phyloP scores from a whole-genome alignment of 306 rosid species.

The Acacia confusa region DNA sequence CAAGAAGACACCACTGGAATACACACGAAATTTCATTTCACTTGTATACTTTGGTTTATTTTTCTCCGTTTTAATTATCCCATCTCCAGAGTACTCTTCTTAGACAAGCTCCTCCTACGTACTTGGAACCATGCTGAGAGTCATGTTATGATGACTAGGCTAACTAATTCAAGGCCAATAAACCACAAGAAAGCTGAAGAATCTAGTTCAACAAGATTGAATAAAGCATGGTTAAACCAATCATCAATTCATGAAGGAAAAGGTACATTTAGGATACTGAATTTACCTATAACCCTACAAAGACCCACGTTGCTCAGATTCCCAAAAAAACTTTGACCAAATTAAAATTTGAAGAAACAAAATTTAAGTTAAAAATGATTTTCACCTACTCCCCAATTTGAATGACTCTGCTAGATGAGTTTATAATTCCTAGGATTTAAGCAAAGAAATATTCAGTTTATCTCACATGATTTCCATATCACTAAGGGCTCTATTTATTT shows the following conservation, averaged over 20 bases:
- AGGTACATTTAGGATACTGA: not conserved
- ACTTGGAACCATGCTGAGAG: not conserved
- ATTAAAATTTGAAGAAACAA: not conserved
- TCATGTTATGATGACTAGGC: not conserved
- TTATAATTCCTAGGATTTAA: not conserved
- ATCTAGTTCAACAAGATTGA: not conserved
- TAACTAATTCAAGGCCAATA: too few species aligned
- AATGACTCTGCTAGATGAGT: not conserved
- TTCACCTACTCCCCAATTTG: not conserved
- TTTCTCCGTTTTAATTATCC: not conserved
- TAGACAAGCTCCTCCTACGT: not conserved
- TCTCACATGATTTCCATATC: not conserved
- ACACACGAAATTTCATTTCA: slow-evolving; percentile 19
- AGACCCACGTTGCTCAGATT: not conserved
- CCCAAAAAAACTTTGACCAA: not conserved
- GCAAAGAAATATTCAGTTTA: not conserved
- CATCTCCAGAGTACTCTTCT: not conserved
- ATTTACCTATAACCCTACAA: not conserved
- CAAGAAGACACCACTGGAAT: not conserved
- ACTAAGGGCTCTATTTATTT: not conserved
- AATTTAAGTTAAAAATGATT: too few species aligned
- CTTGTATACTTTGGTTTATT: not conserved
- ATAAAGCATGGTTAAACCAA: not conserved
- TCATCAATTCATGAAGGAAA: not conserved
- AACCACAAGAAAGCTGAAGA: not conserved